Base-by-base conservation (phyloP, 2,329 filamentous ascomycete species). In the Keithomyces neogunnii region DNA sequence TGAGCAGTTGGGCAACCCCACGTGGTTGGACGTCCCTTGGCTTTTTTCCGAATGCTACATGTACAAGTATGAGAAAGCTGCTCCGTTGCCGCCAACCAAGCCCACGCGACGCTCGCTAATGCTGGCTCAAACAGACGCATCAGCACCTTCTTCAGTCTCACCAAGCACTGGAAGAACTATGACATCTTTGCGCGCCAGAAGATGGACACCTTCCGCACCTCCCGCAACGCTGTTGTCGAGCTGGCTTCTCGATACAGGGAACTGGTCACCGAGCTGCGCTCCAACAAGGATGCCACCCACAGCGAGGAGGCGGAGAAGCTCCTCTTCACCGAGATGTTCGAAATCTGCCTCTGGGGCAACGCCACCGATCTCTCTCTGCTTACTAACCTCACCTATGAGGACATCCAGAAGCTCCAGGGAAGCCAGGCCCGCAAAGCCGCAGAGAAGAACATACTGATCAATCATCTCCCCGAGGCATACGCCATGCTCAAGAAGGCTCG, bases 291-390 rank as follows among this genome's bases (percentile, higher is more conserved):
- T 47, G 71, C 75, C 42, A 73, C 73, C 3, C 70, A 72, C 35
- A 83, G 82, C 47, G 78, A 81, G 32, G 80, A 85, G 51, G 84
- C 88, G 0, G 88, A 95, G 64, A 81, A 82, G 63, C 69, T 91
- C 0, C 73, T 96, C 30, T 97, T 97, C 71, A 77, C 77, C 29
- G 92, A 97, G 66, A 95, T 97, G 86, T 91, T 86, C 69, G 89
- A 96, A 74, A 93, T 96, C 60, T 96, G 91, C 65, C 80, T 97
- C 2, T 97, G 92, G 92, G 92, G 92, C 9, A 97, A 97, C 66
- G 93, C 92, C 2, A 97, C 92, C 0, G 93, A 97, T 66, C 76
- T 97, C 11, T 95, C 89, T 0, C 84, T 97, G 26, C 76, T 97
- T 51, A 96, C 91, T 0, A 90, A 86, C 60, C 78, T 96, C 51